Conservation (phyloP, 345 rosid genomes). For the Hevea brasiliensis region DNA sequence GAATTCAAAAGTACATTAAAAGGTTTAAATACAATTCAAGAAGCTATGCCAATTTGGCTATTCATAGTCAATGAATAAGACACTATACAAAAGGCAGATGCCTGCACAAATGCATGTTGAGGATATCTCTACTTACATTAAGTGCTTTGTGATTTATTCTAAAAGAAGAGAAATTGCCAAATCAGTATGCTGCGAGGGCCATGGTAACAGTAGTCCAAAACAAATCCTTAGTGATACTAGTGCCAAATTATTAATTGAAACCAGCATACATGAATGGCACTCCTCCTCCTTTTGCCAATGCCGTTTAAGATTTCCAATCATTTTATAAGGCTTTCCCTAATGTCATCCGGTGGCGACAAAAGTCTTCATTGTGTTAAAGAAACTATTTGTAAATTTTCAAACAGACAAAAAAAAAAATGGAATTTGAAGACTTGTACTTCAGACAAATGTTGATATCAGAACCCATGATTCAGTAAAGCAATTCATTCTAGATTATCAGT, state of each 20-base stretch:
- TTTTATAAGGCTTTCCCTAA: not conserved
- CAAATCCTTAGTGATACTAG: not conserved
- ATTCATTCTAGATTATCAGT: no score
- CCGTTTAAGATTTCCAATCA: not conserved
- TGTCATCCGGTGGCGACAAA: no score
- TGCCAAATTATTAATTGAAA: not conserved
- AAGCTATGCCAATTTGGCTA: constrained; percentile 1
- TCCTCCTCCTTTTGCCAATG: not conserved
- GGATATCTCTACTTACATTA: not conserved
- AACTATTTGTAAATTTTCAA: no score
- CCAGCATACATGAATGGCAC: not conserved
- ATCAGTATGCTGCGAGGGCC: not conserved
- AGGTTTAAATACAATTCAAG: not conserved
- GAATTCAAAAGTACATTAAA: not conserved
- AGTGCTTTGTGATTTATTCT: not conserved
- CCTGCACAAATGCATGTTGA: not conserved
- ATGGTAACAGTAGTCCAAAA: not conserved
- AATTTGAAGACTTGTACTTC: not conserved
- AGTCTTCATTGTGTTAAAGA: not conserved
- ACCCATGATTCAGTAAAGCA: no score
- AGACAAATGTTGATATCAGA: not conserved
- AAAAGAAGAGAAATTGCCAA: not conserved
- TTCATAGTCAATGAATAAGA: not conserved
- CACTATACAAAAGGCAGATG: not conserved
- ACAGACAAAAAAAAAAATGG: no score